phyloP scores from a whole-genome alignment of 805 yeast genomes.

The Wickerhamiella hasegawae region DNA sequence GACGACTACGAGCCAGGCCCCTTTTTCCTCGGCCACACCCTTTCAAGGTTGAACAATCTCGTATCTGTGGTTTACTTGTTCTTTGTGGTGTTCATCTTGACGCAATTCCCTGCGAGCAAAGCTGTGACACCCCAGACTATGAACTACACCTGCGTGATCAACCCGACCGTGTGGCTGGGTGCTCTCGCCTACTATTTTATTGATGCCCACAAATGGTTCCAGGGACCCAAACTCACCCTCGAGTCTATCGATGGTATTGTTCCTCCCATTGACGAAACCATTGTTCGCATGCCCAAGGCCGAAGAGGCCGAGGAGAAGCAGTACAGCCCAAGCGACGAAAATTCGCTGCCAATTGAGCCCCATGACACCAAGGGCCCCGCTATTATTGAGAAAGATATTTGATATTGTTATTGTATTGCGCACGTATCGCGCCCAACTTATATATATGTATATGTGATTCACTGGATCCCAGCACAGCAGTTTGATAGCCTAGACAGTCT shows the following conservation, averaged over 20 bases:
- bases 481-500: too few species aligned
- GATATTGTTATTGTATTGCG: too few species aligned
- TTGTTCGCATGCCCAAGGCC: too few species aligned
- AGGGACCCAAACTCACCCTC: slow-evolving; percentile 32
- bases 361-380: too few species aligned
- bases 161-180: slow-evolving; percentile 40
- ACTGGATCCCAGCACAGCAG: too few species aligned
- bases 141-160: slow-evolving; percentile 54
- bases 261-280: slow-evolving; percentile 5
- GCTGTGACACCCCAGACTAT: slow-evolving; percentile 44
- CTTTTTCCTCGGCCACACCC: slow-evolving; percentile 37
- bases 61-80: slow-evolving; percentile 26
- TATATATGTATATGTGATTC: too few species aligned
- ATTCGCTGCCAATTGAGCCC: too few species aligned
- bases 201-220: slow-evolving; percentile 43
- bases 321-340: too few species aligned
- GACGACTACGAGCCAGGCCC: slow-evolving; percentile 42
- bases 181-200: slow-evolving; percentile 34
- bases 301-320: too few species aligned
- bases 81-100: slow-evolving; percentile 35
- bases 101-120: slow-evolving; percentile 40
- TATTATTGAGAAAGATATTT: too few species aligned
- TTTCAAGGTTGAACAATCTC: slow-evolving; percentile 30
- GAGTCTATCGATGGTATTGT: background rate
- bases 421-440: too few species aligned